phyloP scores from a whole-genome alignment of 2,329 filamentous ascomycete genomes.

The Pezicula rhizophila region DNA sequence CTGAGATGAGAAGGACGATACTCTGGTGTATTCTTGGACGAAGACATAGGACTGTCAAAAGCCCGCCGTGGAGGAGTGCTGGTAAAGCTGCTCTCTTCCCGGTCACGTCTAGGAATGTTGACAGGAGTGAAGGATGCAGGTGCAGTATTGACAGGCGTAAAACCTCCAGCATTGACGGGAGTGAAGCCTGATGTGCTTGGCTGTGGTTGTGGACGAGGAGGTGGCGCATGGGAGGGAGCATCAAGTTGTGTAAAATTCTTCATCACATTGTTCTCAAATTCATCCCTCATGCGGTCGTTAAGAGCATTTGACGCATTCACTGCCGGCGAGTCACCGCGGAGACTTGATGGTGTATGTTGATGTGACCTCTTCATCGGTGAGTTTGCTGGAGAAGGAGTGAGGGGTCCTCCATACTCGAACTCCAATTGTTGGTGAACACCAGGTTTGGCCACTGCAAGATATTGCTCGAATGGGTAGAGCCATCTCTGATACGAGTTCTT shows the following conservation, averaged over 20 bases:
- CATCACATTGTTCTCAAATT: slow-evolving; percentile 25
- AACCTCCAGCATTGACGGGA: slow-evolving; percentile 42
- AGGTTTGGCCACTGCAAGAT: slow-evolving; percentile 82
- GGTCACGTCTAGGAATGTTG: slow-evolving; percentile 39
- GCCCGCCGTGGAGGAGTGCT: slow-evolving; percentile 44
- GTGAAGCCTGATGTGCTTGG: slow-evolving; percentile 29
- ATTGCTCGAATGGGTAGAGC: slow-evolving; percentile 95
- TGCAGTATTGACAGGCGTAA: slow-evolving; percentile 57
- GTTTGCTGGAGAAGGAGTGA: slow-evolving; percentile 71
- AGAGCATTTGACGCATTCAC: slow-evolving; percentile 49
- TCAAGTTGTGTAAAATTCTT: slow-evolving; percentile 29
- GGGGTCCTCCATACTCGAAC: slow-evolving; percentile 83
- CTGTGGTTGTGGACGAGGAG: slow-evolving; percentile 12
- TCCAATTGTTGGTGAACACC: slow-evolving; percentile 96
- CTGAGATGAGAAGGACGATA: slow-evolving; percentile 49
- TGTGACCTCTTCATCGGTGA: slow-evolving; percentile 66
- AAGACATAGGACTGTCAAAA: slow-evolving; percentile 56
- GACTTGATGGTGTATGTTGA: slow-evolving; percentile 52
- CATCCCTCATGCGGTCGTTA: slow-evolving; percentile 44
- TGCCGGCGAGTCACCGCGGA: slow-evolving; percentile 62
- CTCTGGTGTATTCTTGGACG: slow-evolving; percentile 61
- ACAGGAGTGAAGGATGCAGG: slow-evolving; percentile 52
- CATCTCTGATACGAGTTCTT: slow-evolving; percentile 98
- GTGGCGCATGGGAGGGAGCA: slow-evolving; percentile 19
- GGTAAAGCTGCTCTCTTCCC: slow-evolving; percentile 48